Conservation (phyloP, 805 yeast species). For the Saturnispora serradocipensis region DNA sequence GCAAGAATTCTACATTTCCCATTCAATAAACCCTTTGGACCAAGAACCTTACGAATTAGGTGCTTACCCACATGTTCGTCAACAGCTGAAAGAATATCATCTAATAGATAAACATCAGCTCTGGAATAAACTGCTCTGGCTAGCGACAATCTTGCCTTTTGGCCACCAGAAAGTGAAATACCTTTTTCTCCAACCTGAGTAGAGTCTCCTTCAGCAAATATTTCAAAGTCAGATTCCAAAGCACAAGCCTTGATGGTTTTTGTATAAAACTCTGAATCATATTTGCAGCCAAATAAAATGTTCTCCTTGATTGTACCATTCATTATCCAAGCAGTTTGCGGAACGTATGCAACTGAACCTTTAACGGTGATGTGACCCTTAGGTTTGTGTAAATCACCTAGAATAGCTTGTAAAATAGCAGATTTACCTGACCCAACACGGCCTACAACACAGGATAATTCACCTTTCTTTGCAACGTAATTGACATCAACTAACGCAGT, state of each 20-base stretch:
- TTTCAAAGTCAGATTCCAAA: constrained; percentile 62
- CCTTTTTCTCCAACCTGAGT: constrained; percentile 98
- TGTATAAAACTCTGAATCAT: constrained; percentile 72
- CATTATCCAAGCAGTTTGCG: constrained; percentile 91
- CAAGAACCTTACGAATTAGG: constrained; percentile 51
- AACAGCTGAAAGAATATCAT: constrained; percentile 92
- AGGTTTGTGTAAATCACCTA: constrained; percentile 40
- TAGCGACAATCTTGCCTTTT: constrained; percentile 87
- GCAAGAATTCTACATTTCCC: constrained; percentile 47
- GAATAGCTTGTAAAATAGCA: constrained; percentile 42
- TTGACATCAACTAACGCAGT: constrained; percentile 41
- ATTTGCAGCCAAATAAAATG: constrained; percentile 80
- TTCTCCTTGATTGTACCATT: constrained; percentile 90
- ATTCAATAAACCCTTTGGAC: constrained; percentile 37
- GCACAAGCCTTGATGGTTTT: constrained; percentile 85
- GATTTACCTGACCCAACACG: constrained; percentile 64
- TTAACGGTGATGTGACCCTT: constrained; percentile 27
- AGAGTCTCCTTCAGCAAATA: constrained; percentile 79
- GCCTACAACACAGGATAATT: constrained; percentile 53
- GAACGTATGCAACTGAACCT: constrained; percentile 52
- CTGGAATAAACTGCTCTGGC: constrained; percentile 95
- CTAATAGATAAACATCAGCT: constrained; percentile 83
- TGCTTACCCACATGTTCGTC: constrained; percentile 95
- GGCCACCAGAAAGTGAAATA: constrained; percentile 93
- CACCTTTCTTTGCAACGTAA: constrained; percentile 43